phyloP scores from a whole-genome alignment of 2,329 filamentous ascomycete genomes.

The Zasmidium citrigriseum region DNA sequence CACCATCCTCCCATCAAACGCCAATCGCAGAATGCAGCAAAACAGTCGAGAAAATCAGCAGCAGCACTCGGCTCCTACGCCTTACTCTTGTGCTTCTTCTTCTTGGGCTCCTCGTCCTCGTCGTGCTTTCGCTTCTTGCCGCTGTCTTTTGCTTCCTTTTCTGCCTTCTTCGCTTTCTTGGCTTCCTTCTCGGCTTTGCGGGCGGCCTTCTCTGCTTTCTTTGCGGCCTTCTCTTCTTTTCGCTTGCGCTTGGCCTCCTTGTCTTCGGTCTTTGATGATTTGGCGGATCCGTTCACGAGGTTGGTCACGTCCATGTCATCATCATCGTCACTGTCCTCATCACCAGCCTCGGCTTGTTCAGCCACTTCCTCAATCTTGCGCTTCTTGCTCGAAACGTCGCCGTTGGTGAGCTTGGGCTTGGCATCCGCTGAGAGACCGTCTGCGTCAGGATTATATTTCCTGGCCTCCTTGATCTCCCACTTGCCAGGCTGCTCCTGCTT shows the following conservation, averaged over 20 bases:
- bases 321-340: slow-evolving; percentile 41
- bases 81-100: slow-evolving; percentile 30
- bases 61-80: slow-evolving; percentile 12
- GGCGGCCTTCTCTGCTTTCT: slow-evolving; percentile 31
- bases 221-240: slow-evolving; percentile 26
- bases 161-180: slow-evolving; percentile 37
- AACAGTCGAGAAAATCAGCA: neutral
- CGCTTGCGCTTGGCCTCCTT: slow-evolving; percentile 31
- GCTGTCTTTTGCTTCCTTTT: slow-evolving; percentile 28
- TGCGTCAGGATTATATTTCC: slow-evolving; percentile 92
- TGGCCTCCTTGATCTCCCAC: slow-evolving; percentile 87
- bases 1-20: neutral
- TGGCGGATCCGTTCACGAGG: slow-evolving; percentile 24
- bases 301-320: slow-evolving; percentile 28
- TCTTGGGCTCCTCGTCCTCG: slow-evolving; percentile 55
- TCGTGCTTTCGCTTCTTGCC: slow-evolving; percentile 43
- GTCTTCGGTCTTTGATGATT: slow-evolving; percentile 23
- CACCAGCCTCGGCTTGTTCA: slow-evolving; percentile 41
- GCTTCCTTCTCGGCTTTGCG: slow-evolving; percentile 39
- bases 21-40: neutral
- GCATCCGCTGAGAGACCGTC: slow-evolving; percentile 77
- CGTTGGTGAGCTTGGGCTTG: slow-evolving; percentile 56
- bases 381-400: slow-evolving; percentile 50
- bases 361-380: slow-evolving; percentile 52
- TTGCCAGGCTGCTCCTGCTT: slow-evolving; percentile 63